Evolutionary conservation across 352 stramenopile species (phyloP).

Genomic region (Plasmopara halstedii): DNA sequence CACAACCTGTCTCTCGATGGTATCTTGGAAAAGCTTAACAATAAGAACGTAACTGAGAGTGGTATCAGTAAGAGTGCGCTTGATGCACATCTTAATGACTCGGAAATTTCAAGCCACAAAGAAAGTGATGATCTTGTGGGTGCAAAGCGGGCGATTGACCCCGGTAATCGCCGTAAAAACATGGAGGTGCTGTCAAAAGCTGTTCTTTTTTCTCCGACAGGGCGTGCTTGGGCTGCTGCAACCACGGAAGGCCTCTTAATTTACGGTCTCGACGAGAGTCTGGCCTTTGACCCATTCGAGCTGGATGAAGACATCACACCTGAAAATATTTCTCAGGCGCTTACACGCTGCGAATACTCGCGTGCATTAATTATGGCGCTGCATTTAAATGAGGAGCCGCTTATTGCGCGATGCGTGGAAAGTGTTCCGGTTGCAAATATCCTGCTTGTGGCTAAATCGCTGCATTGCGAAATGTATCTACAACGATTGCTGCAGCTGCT

Average conservation of each 20-base stretch:
- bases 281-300: slow-evolving; percentile 98
- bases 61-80: slow-evolving; percentile 64
- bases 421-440: slow-evolving; percentile 86
- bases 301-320: slow-evolving; percentile 97
- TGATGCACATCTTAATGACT: slow-evolving; percentile 54
- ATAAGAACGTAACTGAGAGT: slow-evolving; percentile 69
- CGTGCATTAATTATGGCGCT: slow-evolving; percentile 94
- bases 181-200: slow-evolving; percentile 87
- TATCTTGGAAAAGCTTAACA: slow-evolving; percentile 96
- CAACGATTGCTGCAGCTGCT: slow-evolving; percentile 90
- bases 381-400: slow-evolving; percentile 93
- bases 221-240: slow-evolving; percentile 93
- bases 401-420: slow-evolving; percentile 91
- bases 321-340: slow-evolving; percentile 81
- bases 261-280: slow-evolving; percentile 93
- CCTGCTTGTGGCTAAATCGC: slow-evolving; percentile 82
- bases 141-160: slow-evolving; percentile 88
- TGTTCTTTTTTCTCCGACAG: slow-evolving; percentile 96
- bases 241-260: slow-evolving; percentile 97
- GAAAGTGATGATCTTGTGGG: slow-evolving; percentile 57
- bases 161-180: slow-evolving; percentile 81
- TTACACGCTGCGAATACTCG: slow-evolving; percentile 85
- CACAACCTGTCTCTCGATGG: slow-evolving; percentile 96
- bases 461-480: slow-evolving; percentile 87
- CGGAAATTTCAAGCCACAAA: slow-evolving; percentile 16